Percentiles rank a stretch among this genome's conserved stretches.
These are phyloP conservation scores for Colletotrichum musicola DNA, from an alignment of 2,329 filamentous ascomycete genomes.

Conservation along the genomic window DNA sequence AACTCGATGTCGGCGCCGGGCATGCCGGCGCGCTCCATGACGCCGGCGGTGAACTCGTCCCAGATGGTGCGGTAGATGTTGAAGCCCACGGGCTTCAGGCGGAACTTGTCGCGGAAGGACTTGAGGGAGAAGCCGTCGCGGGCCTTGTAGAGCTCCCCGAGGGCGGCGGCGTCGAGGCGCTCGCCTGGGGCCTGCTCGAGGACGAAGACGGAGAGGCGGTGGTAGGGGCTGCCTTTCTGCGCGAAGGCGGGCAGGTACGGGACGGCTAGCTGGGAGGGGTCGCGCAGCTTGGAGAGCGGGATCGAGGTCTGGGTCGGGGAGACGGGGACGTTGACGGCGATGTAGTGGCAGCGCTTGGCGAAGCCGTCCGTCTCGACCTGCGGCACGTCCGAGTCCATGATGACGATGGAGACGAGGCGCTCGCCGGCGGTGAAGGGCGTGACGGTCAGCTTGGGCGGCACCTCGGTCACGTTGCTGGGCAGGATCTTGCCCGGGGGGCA, in stretches of 20 bases:
- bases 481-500: constrained; percentile 84
- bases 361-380: constrained; percentile 81
- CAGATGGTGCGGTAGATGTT: constrained; percentile 90
- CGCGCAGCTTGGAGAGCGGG: constrained; percentile 72
- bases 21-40: constrained; percentile 85
- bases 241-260: constrained; percentile 90
- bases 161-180: constrained; percentile 67
- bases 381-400: constrained; percentile 93
- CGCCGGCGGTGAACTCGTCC: constrained; percentile 88
- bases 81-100: constrained; percentile 80
- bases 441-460: constrained; percentile 80
- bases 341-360: constrained; percentile 85
- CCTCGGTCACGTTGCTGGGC: constrained; percentile 79
- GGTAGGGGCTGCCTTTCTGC: constrained; percentile 92
- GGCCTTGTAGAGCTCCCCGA: constrained; percentile 64
- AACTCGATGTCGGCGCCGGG: constrained; percentile 86
- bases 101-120: constrained; percentile 78
- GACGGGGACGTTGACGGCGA: constrained; percentile 76
- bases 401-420: constrained; percentile 84
- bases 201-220: constrained; percentile 86
- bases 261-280: constrained; percentile 74
- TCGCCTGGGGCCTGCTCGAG: constrained; percentile 80
- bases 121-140: constrained; percentile 75
- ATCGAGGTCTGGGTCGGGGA: constrained; percentile 68
- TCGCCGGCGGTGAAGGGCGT: constrained; percentile 87